phyloP scores from a whole-genome alignment of 169 alveolate species.

The Plasmodium adleri region DNA sequence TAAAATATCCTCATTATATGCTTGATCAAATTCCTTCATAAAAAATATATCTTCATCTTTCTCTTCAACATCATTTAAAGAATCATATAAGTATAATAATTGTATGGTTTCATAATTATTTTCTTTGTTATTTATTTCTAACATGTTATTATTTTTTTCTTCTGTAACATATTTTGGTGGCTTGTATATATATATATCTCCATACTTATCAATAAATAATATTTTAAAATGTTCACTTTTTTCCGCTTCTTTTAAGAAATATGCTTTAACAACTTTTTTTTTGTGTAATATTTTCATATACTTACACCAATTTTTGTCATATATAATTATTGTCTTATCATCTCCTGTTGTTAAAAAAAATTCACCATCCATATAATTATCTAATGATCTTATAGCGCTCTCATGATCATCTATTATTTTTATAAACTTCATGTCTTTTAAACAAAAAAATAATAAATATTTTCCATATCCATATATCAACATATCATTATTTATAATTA shows the following conservation, averaged over 20 bases:
- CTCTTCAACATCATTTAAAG: slow-evolving; percentile 54
- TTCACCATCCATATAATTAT: slow-evolving; percentile 13
- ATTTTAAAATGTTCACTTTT: slow-evolving; percentile 35
- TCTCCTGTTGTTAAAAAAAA: slow-evolving; percentile 70
- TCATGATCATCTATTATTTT: slow-evolving; percentile 45
- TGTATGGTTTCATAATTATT: not conserved
- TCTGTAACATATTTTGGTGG: too few species aligned
- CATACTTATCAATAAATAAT: slow-evolving; percentile 58
- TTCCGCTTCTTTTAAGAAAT: slow-evolving; percentile 30
- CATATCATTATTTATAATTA: slow-evolving; percentile 26
- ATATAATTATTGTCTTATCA: slow-evolving; percentile 51
- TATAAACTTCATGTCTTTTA: slow-evolving; percentile 50
- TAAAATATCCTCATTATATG: not conserved
- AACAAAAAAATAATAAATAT: slow-evolving; percentile 25
- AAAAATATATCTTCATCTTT: slow-evolving; percentile 72
- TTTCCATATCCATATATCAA: slow-evolving; percentile 65
- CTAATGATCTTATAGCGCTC: slow-evolving; percentile 60
- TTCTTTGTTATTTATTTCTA: not conserved
- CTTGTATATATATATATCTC: slow-evolving; percentile 33
- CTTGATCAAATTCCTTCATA: slow-evolving; percentile 56
- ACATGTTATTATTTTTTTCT: not conserved
- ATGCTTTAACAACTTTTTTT: slow-evolving; percentile 65
- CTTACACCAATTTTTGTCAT: slow-evolving; percentile 45
- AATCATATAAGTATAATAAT: slow-evolving; percentile 33
- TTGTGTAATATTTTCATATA: slow-evolving; percentile 43